These are phyloP conservation scores for Heracleum sosnowskyi DNA, from an alignment of 129 eudicot species.

Conservation along the genomic window DNA sequence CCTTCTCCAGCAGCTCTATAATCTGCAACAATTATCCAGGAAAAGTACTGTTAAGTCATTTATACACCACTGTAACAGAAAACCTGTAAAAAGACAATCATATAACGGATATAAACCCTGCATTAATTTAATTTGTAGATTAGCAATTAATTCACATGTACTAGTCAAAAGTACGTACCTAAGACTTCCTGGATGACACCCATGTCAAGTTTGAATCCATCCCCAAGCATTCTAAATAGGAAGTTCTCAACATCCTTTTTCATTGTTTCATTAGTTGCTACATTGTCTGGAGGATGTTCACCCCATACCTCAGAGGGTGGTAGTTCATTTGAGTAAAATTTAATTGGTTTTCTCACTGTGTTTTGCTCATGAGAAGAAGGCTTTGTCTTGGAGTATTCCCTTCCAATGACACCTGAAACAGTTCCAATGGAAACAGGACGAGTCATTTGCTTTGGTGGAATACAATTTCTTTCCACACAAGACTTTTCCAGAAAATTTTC, in stretches of 20 bases:
- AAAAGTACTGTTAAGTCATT: neutral
- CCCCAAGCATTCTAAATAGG: conserved; percentile 69
- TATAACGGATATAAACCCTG: neutral
- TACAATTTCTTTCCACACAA: neutral
- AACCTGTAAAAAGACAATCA: neutral
- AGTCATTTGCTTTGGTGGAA: conserved; percentile 28
- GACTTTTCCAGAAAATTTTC: conserved; percentile 12
- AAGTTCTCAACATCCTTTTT: conserved; percentile 44
- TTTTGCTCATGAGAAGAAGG: conserved; percentile 21
- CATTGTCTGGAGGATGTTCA: conserved; percentile 22
- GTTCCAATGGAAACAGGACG: conserved; percentile 44
- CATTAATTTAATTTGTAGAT: neutral
- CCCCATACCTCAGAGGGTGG: conserved; percentile 51
- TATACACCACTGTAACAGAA: neutral
- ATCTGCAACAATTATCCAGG: conserved; percentile 29
- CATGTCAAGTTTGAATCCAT: conserved; percentile 60
- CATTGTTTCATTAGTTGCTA: conserved; percentile 30
- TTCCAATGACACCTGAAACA: conserved; percentile 51
- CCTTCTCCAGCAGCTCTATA: conserved; percentile 40
- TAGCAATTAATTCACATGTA: no score
- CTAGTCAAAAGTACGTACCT: conserved; percentile 17
- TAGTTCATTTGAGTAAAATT: conserved; percentile 38
- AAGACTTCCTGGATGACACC: conserved; percentile 55
- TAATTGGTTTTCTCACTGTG: conserved; percentile 38
- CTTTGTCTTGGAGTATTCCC: conserved; percentile 39